Evolutionary conservation across 2,329 filamentous ascomycete species (phyloP).

Genomic region (Ceratocystis smalleyi): DNA sequence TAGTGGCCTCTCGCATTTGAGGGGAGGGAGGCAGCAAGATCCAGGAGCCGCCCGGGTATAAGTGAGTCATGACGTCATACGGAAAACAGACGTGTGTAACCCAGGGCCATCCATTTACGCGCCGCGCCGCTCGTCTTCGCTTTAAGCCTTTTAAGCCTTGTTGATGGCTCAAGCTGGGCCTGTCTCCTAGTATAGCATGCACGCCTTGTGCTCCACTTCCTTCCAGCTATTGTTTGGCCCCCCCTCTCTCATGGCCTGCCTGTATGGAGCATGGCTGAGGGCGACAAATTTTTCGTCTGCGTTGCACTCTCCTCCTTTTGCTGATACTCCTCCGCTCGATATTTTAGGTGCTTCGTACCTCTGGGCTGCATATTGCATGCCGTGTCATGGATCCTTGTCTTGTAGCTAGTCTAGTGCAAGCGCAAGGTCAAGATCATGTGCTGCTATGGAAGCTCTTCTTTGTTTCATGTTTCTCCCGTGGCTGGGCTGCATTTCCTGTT

Average conservation of each 20-base stretch:
- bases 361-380: slow-evolving; percentile 3
- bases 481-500: neutral
- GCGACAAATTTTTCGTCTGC: neutral
- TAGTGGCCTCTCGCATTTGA: no score
- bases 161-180: neutral
- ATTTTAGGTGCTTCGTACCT: neutral
- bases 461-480: neutral
- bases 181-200: no score
- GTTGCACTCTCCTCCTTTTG: neutral
- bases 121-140: neutral
- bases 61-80: neutral
- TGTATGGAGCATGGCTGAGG: no score
- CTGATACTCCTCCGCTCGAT: neutral
- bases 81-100: neutral
- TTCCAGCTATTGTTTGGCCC: neutral
- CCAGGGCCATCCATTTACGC: neutral
- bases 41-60: neutral
- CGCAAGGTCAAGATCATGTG: neutral
- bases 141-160: no score
- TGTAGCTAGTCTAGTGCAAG: neutral
- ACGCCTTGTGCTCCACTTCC: no score
- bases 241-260: no score
- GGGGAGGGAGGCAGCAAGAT: neutral
- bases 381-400: neutral
- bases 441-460: neutral